Evolutionary conservation across 345 rosid species (phyloP).

Genomic region (Conringia planisiliqua): DNA sequence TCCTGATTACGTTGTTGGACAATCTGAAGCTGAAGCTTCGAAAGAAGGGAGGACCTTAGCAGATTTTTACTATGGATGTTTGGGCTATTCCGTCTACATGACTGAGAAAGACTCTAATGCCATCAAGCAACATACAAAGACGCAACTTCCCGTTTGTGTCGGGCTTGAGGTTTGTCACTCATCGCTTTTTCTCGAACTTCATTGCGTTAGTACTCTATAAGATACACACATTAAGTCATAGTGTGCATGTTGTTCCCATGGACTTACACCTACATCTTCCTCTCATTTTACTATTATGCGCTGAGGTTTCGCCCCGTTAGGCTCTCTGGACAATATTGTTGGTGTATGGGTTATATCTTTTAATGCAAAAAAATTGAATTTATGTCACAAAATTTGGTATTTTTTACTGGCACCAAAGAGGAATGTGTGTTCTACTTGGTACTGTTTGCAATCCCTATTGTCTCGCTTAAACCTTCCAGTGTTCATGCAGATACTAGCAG

Average conservation of each 20-base stretch:
- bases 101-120: slow-evolving; percentile 37
- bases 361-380: neutral
- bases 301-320: neutral
- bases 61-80: slow-evolving; percentile 63
- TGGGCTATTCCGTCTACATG: slow-evolving; percentile 54
- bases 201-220: neutral
- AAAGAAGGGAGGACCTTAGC: slow-evolving; percentile 38
- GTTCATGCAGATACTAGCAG: slow-evolving; percentile 30
- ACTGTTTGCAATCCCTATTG: neutral
- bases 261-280: neutral
- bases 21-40: slow-evolving; percentile 47
- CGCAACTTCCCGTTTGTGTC: slow-evolving; percentile 52
- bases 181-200: neutral
- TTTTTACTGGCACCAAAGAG: neutral
- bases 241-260: neutral
- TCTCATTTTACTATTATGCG: neutral
- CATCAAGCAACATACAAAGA: slow-evolving; percentile 36
- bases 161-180: slow-evolving; percentile 56
- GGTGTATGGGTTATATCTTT: neutral
- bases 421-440: slow-evolving; percentile 2
- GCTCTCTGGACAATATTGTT: neutral
- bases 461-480: neutral
- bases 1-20: slow-evolving; percentile 42
- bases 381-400: neutral
- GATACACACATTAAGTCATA: neutral